Conservation (phyloP, 352 stramenopile genomes). For the Pilasporangium apinafurcum region DNA sequence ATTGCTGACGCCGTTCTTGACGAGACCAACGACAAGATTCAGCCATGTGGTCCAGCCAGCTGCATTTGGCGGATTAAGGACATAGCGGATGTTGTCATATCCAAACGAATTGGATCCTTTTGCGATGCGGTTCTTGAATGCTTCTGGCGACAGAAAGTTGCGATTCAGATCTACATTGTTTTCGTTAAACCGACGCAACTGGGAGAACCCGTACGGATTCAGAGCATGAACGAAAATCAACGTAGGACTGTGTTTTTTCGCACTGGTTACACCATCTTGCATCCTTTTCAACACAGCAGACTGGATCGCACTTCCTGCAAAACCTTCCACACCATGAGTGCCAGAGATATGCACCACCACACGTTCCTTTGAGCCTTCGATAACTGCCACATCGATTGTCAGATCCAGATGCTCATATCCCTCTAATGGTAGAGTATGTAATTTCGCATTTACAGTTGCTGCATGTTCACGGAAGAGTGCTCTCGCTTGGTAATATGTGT, state of each 20-base stretch:
- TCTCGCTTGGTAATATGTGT: constrained; percentile 61
- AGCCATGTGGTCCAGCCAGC: constrained; percentile 1
- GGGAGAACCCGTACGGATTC: constrained; percentile 89
- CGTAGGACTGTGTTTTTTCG: constrained; percentile 33
- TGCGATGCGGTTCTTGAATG: constrained; percentile 36
- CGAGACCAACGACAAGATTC: constrained; percentile 16
- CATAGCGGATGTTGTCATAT: constrained; percentile 68
- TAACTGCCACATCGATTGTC: constrained; percentile 59
- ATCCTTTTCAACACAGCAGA: constrained; percentile 31
- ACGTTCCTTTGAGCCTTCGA: constrained; percentile 31
- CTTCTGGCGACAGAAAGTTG: constrained; percentile 69
- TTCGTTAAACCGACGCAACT: constrained; percentile 87
- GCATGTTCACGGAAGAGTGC: constrained; percentile 46
- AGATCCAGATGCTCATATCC: constrained; percentile 38
- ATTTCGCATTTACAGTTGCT: constrained; percentile 16
- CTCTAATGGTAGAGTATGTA: constrained; percentile 45
- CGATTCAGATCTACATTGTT: constrained; percentile 94
- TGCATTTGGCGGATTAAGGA: constrained; percentile 57
- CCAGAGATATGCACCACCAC: constrained; percentile 76
- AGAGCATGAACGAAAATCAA: constrained; percentile 90
- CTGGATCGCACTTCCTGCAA: constrained; percentile 81
- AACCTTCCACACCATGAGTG: constrained; percentile 80
- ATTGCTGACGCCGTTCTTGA: constrained; percentile 28
- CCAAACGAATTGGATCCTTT: constrained; percentile 69
- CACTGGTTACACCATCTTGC: background rate